Conservation (phyloP, 371 early-diverging fungal genomes). For the Mucor racemosus region DNA sequence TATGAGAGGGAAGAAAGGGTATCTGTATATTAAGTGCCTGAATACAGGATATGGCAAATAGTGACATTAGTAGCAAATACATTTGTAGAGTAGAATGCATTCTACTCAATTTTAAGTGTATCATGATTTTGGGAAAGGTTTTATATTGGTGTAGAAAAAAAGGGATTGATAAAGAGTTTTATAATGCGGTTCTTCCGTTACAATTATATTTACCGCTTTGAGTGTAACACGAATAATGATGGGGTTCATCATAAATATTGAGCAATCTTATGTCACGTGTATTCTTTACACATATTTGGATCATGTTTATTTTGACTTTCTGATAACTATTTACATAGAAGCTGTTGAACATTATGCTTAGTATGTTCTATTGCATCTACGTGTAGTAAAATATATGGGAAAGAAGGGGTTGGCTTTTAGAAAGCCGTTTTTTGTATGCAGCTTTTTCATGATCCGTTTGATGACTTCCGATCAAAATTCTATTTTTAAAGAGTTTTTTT, state of each 20-base stretch:
- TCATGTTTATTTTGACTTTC: no score
- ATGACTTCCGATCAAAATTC: no score
- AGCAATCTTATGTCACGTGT: background rate
- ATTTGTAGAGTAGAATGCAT: background rate
- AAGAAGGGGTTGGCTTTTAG: no score
- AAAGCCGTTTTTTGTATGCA: no score
- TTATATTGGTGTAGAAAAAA: background rate
- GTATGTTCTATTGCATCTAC: no score
- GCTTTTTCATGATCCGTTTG: no score
- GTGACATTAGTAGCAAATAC: background rate
- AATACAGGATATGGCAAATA: background rate
- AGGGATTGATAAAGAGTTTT: slow-evolving; percentile 3
- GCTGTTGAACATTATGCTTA: background rate
- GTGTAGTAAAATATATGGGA: no score
- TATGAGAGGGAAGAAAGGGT: slow-evolving; percentile 4
- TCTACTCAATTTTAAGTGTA: background rate
- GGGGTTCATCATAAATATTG: background rate
- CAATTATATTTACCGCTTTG: background rate
- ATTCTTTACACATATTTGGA: background rate
- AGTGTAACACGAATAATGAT: slow-evolving; percentile 2
- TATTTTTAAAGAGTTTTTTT: no score
- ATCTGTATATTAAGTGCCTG: slow-evolving; percentile 7
- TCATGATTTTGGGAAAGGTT: background rate
- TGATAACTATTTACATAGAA: background rate
- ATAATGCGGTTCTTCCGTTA: background rate